Conservation (phyloP, 2,329 filamentous ascomycete species). For the Harringtonia aguacate region DNA sequence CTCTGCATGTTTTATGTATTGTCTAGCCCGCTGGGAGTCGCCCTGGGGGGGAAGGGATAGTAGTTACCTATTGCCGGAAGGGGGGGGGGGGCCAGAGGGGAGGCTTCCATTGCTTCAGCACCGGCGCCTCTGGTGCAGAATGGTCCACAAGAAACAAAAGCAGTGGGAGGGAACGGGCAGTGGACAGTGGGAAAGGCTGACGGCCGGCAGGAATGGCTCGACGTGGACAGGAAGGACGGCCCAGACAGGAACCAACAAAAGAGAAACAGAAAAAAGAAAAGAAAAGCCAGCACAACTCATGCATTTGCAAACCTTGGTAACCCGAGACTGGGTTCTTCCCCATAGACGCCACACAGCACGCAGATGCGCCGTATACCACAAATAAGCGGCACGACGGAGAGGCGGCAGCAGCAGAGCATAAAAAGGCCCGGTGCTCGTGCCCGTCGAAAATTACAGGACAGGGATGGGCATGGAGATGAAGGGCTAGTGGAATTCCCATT, state of each 20-base stretch:
- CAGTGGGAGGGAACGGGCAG: background rate
- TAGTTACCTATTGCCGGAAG: background rate
- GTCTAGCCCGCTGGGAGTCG: conserved; percentile 1
- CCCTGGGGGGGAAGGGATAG: conserved; percentile 1
- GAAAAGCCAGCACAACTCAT: background rate
- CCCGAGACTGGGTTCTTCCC: too few species aligned
- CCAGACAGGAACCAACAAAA: background rate
- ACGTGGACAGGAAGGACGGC: background rate
- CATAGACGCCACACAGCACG: too few species aligned
- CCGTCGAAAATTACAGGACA: too few species aligned
- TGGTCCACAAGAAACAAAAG: background rate
- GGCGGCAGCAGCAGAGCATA: background rate
- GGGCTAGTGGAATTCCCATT: too few species aligned
- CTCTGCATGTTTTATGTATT: conserved; percentile 5
- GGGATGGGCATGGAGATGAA: too few species aligned
- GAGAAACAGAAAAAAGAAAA: background rate
- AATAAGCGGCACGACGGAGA: too few species aligned
- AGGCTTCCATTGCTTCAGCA: conserved; percentile 3
- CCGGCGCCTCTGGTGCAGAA: background rate
- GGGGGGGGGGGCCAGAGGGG: background rate
- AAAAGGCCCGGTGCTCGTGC: background rate
- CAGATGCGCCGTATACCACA: too few species aligned
- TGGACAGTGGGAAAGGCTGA: background rate
- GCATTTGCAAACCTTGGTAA: too few species aligned
- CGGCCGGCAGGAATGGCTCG: background rate